Conservation (phyloP, 805 yeast species). For the Myxozyma udenii region DNA sequence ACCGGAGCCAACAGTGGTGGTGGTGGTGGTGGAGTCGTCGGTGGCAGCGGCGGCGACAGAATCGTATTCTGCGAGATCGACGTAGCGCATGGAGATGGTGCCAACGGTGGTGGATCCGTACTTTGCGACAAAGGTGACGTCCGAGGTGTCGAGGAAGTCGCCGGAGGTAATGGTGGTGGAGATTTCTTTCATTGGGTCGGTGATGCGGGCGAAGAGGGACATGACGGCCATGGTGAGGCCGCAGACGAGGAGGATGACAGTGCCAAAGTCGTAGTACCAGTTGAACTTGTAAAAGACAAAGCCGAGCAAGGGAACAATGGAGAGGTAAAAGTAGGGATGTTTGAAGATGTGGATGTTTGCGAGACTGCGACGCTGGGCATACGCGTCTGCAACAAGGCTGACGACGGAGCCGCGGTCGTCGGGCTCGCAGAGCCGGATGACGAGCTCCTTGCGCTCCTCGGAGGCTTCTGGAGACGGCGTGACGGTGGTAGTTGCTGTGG, state of each 20-base stretch:
- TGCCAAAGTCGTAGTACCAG: constrained; percentile 15
- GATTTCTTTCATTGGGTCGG: constrained; percentile 18
- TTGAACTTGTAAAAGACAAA: constrained; percentile 13
- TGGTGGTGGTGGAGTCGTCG: constrained; percentile 4
- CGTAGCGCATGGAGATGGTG: constrained; percentile 19
- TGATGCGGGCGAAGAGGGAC: constrained; percentile 27
- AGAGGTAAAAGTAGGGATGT: constrained; percentile 19
- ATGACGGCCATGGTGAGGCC: constrained; percentile 25
- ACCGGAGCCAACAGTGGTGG: background rate
- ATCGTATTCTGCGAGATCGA: constrained; percentile 14
- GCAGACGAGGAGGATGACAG: constrained; percentile 13
- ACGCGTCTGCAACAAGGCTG: constrained; percentile 21
- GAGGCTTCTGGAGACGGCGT: background rate
- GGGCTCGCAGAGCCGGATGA: constrained; percentile 11
- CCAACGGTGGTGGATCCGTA: constrained; percentile 22
- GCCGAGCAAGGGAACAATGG: constrained; percentile 17
- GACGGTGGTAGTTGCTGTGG: background rate
- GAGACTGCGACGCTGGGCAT: constrained; percentile 18
- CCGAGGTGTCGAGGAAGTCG: constrained; percentile 18
- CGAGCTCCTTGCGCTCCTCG: constrained; percentile 9
- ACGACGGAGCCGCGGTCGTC: constrained; percentile 11
- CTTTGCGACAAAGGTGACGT: constrained; percentile 16
- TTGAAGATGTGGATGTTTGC: constrained; percentile 21
- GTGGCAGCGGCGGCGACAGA: background rate
- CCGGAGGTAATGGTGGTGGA: constrained; percentile 15